Base-by-base conservation (phyloP, 106 monocot species). In the Narthecium ossifragum region DNA sequence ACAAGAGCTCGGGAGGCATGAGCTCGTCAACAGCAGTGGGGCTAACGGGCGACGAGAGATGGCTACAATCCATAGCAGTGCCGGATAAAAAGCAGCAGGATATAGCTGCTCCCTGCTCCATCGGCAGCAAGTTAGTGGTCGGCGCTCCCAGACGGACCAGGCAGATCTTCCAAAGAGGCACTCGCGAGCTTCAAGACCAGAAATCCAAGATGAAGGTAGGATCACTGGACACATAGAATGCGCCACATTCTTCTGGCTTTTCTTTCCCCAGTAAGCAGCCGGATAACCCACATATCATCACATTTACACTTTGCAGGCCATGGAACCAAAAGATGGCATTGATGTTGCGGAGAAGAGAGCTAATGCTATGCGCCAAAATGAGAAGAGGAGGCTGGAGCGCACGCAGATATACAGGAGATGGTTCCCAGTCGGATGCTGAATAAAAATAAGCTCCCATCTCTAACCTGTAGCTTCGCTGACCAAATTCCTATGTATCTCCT, bases 391-490 rank as follows among this genome's bases (percentile, higher is more conserved):
- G 47, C 40, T 49, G 48, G 63, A 34, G 4, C 53, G 55, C n/a
- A 37, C 62, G 5, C 39, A 21, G 34, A 33, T 62, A 26, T 62
- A 62, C 74, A 61, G 37, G 33, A 68, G 34, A 40, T 75, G 74
- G 74, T 68, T 75, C 25, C 56, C 68, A 0, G 55, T 71, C 14
- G 62, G 67, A 37, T 75, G 74, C 61, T 75, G 74, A 75, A 32
- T 18, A 6, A 27, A n/a, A 20, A 15, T 31, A 27, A 32, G 8
- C 25, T 20, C 17, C 15, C 33, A n/a, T 21, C 15, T 46, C 17
- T 47, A 20, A 5, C 10, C n/a, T 21, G 45, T 49, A 5, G 20
- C n/a, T n/a, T 62, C 45, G 11, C 29, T 13, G 14, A 10, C 13
- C 13, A 29, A 6, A 29, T 55, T 55, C 13, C 25, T 14, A 26